Percentiles rank a stretch among this genome's conserved stretches.
Evolutionary conservation across 192 early-diverging fungal genomes (phyloP).

Genomic region (Anaeromyces robustus): DNA sequence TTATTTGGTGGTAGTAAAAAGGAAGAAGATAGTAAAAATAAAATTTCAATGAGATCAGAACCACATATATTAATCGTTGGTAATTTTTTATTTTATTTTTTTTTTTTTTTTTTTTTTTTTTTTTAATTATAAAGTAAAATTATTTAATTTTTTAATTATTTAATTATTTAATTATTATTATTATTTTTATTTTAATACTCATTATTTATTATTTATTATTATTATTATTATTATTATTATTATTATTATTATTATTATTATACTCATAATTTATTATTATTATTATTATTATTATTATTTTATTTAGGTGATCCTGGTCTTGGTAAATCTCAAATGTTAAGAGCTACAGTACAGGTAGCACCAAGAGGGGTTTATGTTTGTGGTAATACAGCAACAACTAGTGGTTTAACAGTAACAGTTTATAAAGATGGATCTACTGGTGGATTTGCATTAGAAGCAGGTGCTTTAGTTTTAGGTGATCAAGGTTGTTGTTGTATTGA

Average conservation of each 20-base stretch:
- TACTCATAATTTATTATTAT: too few species aligned
- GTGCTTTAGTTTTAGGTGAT: conserved; percentile 74
- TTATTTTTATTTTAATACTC: too few species aligned
- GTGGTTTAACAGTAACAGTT: conserved; percentile 55
- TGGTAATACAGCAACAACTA: conserved; percentile 51
- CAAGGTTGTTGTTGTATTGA: conserved; percentile 81
- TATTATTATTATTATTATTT: conserved; percentile 1
- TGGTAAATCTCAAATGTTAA: conserved; percentile 74
- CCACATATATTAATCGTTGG: conserved; percentile 63
- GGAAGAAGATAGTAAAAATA: conserved; percentile 11
- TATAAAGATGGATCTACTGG: conserved; percentile 53
- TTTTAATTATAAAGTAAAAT: too few species aligned
- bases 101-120: too few species aligned
- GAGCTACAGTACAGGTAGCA: conserved; percentile 62
- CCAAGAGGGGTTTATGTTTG: conserved; percentile 67
- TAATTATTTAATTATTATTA: too few species aligned
- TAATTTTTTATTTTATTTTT: neutral
- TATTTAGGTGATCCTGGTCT: conserved; percentile 70
- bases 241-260: too few species aligned
- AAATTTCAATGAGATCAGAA: conserved; percentile 43
- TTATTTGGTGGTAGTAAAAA: conserved; percentile 50
- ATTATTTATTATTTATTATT: neutral
- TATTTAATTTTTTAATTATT: too few species aligned
- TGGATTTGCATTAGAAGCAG: conserved; percentile 65
- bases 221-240: neutral